Evolutionary conservation across 306 rosid species (phyloP).

Genomic region (Pyrus pyrifolia): DNA sequence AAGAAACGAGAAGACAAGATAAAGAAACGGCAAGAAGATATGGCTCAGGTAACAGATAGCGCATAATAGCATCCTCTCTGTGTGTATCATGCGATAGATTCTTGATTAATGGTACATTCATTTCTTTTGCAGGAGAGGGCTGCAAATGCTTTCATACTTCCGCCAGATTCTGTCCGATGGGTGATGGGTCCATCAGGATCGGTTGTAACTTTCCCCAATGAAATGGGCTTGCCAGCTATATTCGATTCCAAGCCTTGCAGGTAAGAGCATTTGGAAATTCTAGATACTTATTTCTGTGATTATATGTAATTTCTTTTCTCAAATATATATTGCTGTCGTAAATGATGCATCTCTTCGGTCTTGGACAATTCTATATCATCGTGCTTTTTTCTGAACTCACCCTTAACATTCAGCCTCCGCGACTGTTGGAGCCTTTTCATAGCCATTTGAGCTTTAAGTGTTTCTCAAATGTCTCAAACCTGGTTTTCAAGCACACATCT

Average conservation of each 20-base stretch:
- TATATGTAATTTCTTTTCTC: not conserved
- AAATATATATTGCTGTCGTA: not conserved
- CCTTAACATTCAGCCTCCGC: not conserved
- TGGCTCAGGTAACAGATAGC: slow-evolving; percentile 23
- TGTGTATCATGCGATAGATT: not conserved
- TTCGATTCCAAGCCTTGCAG: slow-evolving; percentile 37
- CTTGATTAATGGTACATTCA: not conserved
- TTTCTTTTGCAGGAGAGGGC: slow-evolving; percentile 41
- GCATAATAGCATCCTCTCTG: not conserved
- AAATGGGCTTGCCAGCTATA: slow-evolving; percentile 49
- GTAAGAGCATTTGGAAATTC: slow-evolving; percentile 8
- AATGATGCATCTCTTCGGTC: not conserved
- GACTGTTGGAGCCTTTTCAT: too few relatives aligned
- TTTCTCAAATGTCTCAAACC: not conserved
- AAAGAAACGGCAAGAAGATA: slow-evolving; percentile 39
- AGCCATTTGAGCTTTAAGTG: not conserved
- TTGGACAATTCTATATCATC: not conserved
- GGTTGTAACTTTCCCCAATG: slow-evolving; percentile 39
- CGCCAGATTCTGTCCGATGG: slow-evolving; percentile 39
- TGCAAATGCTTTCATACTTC: slow-evolving; percentile 27
- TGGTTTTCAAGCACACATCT: not conserved
- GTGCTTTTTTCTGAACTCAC: not conserved
- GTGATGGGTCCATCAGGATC: slow-evolving; percentile 50
- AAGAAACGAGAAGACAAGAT: slow-evolving; percentile 51
- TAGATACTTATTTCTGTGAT: not conserved